Base-by-base conservation (phyloP, 208 protist genomes). In the Trypanosomatidae sp. region DNA sequence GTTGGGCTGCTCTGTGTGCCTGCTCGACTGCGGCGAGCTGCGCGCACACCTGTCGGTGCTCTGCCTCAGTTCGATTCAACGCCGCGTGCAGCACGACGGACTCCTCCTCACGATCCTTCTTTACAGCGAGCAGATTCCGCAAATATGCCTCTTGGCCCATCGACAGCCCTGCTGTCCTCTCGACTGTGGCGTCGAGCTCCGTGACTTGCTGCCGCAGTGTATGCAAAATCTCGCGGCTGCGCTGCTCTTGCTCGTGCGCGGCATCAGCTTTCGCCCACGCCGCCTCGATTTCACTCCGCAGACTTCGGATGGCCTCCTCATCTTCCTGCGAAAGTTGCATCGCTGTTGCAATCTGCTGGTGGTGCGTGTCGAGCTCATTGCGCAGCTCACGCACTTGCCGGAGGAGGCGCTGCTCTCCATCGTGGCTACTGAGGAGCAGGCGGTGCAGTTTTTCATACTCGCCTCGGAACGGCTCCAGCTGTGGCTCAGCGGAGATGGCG, bases 361-460 rank as follows among this genome's bases (percentile, higher is more conserved):
- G 87, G 67, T 99, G 99, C 0, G 86, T 87, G 15, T 97, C 82
- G 33, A 99, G 97, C 80, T 99, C 97, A 4, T 92, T 72, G 65
- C 97, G 97, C 13, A 99, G 83, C 77, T 99, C 97, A 7, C 87
- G 85, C 58, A 92, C 96, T 79, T 99, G 98, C 62, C 93, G 82
- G 19, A 99, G 91, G 44, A 99, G 81, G 25, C 96, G 81, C 85
- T 98, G 98, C 80, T 99, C 98, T 58, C 93, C 98, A 62, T 99
- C 98, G 73, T 99, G 97, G 46, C 97, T 99, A 77, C 99, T 99
- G 50, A 96, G 88, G 36, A 99, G 85, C 2, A 98, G 95, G 8
- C 95, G 85, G 71, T 99, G 98, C 8, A 99, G 83, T 76, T 99
- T 99, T 53, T 99, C 98, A 76, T 99, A 99, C 82, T 99, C 98